Evolutionary conservation across 495 filamentous ascomycete species (phyloP).

Genomic region (Podospora tetraspora): DNA sequence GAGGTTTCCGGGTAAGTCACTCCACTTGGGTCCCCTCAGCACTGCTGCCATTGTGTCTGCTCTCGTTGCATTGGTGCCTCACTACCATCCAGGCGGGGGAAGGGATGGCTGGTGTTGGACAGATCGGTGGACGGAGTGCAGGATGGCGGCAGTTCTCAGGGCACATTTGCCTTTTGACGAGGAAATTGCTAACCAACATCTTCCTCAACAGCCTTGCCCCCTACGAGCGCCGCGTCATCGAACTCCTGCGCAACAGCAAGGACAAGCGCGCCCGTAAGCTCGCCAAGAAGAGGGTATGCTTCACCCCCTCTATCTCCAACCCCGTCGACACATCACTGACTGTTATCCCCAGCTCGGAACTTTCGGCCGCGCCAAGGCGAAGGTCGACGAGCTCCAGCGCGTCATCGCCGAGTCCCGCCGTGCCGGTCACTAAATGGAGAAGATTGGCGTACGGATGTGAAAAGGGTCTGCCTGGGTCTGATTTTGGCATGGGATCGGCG

Average conservation of each 20-base stretch:
- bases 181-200: constrained; percentile 15
- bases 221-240: constrained; percentile 97
- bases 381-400: constrained; percentile 96
- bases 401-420: constrained; percentile 95
- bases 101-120: not conserved
- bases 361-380: constrained; percentile 93
- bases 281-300: constrained; percentile 89
- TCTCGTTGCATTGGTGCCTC: not conserved
- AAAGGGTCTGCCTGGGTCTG: constrained; percentile 21
- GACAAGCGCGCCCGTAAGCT: constrained; percentile 99
- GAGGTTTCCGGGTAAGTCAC: constrained; percentile 78
- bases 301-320: constrained; percentile 25
- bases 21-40: not conserved
- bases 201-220: constrained; percentile 60
- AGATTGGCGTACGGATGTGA: constrained; percentile 9
- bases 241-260: constrained; percentile 96
- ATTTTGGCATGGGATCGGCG: constrained; percentile 19
- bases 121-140: not conserved
- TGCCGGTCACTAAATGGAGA: constrained; percentile 60
- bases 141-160: not conserved
- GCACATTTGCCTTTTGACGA: not conserved
- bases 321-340: constrained; percentile 3
- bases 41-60: not conserved
- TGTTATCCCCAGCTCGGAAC: constrained; percentile 64
- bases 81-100: not conserved